Evolutionary conservation across 176 grass and related monocot genomes (phyloP), one percentile per base, ranked within the genome.

Genomic region (Ananas comosus): DNA sequence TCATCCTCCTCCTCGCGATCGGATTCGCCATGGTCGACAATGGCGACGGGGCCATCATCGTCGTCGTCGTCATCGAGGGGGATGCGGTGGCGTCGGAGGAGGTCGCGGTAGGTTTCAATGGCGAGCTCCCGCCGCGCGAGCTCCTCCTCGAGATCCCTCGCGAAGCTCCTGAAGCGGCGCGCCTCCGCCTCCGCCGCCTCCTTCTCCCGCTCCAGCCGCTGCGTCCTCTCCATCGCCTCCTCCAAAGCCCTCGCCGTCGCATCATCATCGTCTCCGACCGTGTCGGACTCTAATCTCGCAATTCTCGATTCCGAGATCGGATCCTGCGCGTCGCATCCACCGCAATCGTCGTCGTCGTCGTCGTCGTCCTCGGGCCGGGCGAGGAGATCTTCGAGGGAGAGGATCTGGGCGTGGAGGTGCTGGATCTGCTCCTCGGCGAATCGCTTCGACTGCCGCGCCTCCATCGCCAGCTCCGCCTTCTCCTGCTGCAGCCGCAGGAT

Each of bases 351-450:
- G 29, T 33, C 29, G 29, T 33, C 74, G 33, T 33, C 74, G 33
- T 42, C 6, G 5, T 42, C 33, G 29, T 33, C 29, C 3, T 33
- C 74, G 33, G 65, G 74, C 74, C n/a, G 61, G 75, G 59, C 68
- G 65, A 77, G 65, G 51, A 86, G 82, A 72, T 74, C 87, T 3
- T 82, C 89, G 18, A 99, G 79, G 63, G 75, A 59, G 25, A 69
- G 56, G 72, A 99, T 63, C 65, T 99, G 90, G 52, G 75, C 65
- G 51, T 82, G 79, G 75, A 93, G 87, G 65, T 93, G 87, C 2
- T 80, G 82, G 89, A 99, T 99, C 83, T 86, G 90, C 81, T 99
- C 94, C 69, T 99, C 94, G 28, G 94, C 87, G 64, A 90, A 93
- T 66, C 89, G 84, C 70, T 91, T 86, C 80, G 93, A 93, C 85